These are phyloP conservation scores for Shiraia sp. DNA, from an alignment of 2,329 filamentous ascomycete species.

Conservation along the genomic window DNA sequence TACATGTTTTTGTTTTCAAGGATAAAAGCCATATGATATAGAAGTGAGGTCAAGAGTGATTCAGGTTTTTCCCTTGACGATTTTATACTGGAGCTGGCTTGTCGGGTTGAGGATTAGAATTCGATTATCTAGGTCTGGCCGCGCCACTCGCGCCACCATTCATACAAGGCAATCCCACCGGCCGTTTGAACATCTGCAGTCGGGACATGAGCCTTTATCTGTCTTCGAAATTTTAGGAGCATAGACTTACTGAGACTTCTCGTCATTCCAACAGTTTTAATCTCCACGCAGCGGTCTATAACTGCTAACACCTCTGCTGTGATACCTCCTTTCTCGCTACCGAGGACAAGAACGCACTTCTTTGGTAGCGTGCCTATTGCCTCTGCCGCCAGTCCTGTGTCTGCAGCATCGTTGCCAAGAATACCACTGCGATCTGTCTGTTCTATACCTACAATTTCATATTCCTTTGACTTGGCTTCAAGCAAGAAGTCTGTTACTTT, in stretches of 20 bases:
- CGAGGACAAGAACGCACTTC: slow-evolving; percentile 53
- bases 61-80: no score
- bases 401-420: slow-evolving; percentile 39
- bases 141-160: slow-evolving; percentile 53
- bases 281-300: slow-evolving; percentile 57
- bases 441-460: slow-evolving; percentile 57
- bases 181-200: slow-evolving; percentile 56
- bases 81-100: no score
- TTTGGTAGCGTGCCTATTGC: slow-evolving; percentile 37
- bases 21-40: no score
- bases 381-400: slow-evolving; percentile 9
- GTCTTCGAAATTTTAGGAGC: no score
- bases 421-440: slow-evolving; percentile 56
- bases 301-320: slow-evolving; percentile 52
- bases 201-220: not conserved
- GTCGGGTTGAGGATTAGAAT: no score
- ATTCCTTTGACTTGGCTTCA: slow-evolving; percentile 51
- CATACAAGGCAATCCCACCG: slow-evolving; percentile 55
- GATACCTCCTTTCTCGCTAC: slow-evolving; percentile 57
- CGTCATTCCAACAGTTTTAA: slow-evolving; percentile 56
- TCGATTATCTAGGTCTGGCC: slow-evolving; percentile 6
- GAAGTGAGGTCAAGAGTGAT: no score
- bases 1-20: no score
- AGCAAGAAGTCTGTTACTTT: slow-evolving; percentile 46
- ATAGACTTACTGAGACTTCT: slow-evolving; percentile 54